phyloP scores from a whole-genome alignment of 2,329 filamentous ascomycete genomes.

The Arachnomyces sp. region DNA sequence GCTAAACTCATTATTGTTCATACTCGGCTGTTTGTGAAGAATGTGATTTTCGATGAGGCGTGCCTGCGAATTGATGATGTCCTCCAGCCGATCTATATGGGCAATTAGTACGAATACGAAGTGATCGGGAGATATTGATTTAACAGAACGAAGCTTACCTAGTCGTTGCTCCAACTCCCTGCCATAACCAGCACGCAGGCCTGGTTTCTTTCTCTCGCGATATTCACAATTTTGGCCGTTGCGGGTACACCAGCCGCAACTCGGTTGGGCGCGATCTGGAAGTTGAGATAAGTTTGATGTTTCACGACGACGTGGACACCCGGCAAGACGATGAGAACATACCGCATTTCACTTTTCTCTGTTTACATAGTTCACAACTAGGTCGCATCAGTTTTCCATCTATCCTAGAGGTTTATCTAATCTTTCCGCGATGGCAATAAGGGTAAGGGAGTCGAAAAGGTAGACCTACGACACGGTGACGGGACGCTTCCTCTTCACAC shows the following conservation, averaged over 20 bases:
- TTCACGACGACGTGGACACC: conserved; percentile 19
- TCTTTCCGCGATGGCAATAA: background rate
- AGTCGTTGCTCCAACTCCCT: conserved; percentile 66
- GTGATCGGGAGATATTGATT: background rate
- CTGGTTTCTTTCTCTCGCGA: conserved; percentile 63
- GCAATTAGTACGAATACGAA: conserved; percentile 1
- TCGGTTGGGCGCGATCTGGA: conserved; percentile 47
- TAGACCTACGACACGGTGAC: conserved; percentile 12
- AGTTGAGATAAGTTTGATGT: background rate
- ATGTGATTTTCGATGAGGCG: conserved; percentile 58
- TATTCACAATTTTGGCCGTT: conserved; percentile 62
- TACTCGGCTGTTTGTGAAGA: conserved; percentile 17
- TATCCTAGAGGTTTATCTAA: background rate
- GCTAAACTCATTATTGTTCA: conserved; percentile 2
- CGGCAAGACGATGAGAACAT: conserved; percentile 29
- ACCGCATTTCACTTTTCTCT: conserved; percentile 29
- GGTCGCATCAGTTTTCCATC: background rate
- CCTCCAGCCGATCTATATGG: conserved; percentile 54
- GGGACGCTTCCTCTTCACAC: conserved; percentile 11
- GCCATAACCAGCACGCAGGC: conserved; percentile 59
- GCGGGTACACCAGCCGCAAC: conserved; percentile 64
- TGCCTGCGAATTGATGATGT: conserved; percentile 57
- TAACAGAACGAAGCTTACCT: conserved; percentile 20
- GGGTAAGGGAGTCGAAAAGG: background rate
- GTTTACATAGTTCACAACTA: conserved; percentile 27